phyloP scores from a whole-genome alignment of 2,329 filamentous ascomycete genomes.

The Fusarium beomiforme region DNA sequence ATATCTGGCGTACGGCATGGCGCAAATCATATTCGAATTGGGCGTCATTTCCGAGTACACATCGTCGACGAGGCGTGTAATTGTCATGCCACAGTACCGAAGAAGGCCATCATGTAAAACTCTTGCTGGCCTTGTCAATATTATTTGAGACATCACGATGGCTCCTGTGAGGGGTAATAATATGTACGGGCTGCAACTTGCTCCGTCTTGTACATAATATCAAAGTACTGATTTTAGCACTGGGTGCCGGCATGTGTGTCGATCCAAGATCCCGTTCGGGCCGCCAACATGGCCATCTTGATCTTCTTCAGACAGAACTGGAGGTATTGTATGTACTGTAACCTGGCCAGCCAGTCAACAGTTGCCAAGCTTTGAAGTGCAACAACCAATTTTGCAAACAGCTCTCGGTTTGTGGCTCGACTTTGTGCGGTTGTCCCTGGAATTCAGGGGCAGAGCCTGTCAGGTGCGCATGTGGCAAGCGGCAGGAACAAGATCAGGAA shows the following conservation, averaged over 20 bases:
- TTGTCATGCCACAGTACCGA: background rate
- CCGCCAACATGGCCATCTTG: conserved; percentile 33
- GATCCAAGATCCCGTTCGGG: conserved; percentile 43
- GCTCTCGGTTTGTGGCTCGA: background rate
- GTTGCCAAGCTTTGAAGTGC: background rate
- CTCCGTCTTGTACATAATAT: background rate
- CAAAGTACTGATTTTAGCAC: conserved; percentile 30
- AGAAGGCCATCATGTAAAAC: conserved; percentile 2
- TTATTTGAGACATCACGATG: background rate
- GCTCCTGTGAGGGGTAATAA: background rate
- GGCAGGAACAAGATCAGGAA: conserved; percentile 38
- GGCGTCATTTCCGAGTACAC: conserved; percentile 1
- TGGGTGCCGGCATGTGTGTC: conserved; percentile 33
- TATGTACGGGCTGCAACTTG: background rate
- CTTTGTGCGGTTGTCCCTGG: background rate
- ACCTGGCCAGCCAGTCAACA: background rate
- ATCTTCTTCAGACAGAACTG: background rate
- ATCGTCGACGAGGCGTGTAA: background rate
- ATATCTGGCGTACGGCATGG: background rate
- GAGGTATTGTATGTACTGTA: background rate
- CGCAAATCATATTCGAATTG: background rate
- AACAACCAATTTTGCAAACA: background rate
- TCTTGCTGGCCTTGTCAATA: background rate
- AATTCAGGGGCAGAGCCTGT: conserved; percentile 19
- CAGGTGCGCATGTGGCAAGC: conserved; percentile 24